A percentile compares a stretch with the other conserved stretches of the same genome.
phyloP scores from a whole-genome alignment of 202 grass and related monocot genomes.

The Eragrostis tef region DNA sequence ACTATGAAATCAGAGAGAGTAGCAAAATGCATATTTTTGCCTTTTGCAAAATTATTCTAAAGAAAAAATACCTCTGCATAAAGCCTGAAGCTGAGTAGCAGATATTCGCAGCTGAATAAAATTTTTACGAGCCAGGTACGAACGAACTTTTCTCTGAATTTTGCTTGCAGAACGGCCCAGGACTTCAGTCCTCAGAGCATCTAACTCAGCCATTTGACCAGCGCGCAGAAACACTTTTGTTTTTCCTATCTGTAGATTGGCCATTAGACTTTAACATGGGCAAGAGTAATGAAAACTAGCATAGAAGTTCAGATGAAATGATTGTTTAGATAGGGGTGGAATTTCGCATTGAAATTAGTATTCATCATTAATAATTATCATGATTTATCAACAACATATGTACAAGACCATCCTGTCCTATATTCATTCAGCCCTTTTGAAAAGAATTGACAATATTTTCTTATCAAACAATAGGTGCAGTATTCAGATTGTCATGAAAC shows the following conservation, averaged over 20 bases:
- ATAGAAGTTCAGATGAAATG: conserved; percentile 39
- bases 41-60: neutral
- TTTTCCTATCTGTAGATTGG: too few relatives aligned
- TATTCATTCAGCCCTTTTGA: conserved; percentile 20
- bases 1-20: conserved; percentile 24
- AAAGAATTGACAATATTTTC: conserved; percentile 13
- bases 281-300: conserved; percentile 35
- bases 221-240: too few relatives aligned
- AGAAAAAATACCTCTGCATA: conserved; percentile 80
- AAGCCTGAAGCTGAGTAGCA: conserved; percentile 70
- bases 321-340: conserved; percentile 27
- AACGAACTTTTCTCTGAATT: too few relatives aligned
- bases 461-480: conserved; percentile 26
- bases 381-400: conserved; percentile 31
- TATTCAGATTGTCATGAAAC: conserved; percentile 33
- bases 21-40: neutral
- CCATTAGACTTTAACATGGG: conserved; percentile 19
- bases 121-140: conserved; percentile 70
- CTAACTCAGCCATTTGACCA: too few relatives aligned
- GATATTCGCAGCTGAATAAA: conserved; percentile 67
- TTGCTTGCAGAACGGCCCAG: too few relatives aligned
- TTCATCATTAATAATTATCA: conserved; percentile 9
- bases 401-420: neutral
- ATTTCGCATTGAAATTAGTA: conserved; percentile 28
- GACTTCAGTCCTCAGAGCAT: too few relatives aligned